Evolutionary conservation across 225 moss, liverwort and hornwort species (phyloP).

Genomic region (Lunularia cruciata): DNA sequence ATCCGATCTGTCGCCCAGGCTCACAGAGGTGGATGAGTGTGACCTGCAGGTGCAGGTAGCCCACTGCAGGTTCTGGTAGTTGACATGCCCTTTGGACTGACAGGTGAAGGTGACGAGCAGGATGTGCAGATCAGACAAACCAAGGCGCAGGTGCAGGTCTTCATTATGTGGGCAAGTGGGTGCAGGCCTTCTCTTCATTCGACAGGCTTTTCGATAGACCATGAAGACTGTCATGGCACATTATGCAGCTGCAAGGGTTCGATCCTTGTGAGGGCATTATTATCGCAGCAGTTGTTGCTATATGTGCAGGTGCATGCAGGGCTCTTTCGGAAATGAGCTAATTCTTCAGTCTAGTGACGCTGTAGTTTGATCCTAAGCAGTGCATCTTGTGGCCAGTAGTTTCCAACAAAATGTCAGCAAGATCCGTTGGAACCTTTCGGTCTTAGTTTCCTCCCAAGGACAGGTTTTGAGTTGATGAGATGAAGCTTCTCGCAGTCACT

Average conservation of each 20-base stretch:
- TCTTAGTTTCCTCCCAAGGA: not conserved
- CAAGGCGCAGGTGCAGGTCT: constrained; percentile 55
- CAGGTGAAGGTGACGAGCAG: constrained; percentile 99
- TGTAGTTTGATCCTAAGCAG: constrained; percentile 6
- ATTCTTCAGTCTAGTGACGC: constrained; percentile 12
- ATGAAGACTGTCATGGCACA: not conserved
- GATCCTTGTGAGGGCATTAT: constrained; percentile 44
- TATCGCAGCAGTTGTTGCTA: constrained; percentile 84
- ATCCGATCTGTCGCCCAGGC: constrained; percentile 68
- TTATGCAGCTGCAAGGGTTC: constrained; percentile 3
- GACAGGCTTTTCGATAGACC: constrained; percentile 1
- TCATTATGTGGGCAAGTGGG: constrained; percentile 28
- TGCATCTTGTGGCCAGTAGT: constrained; percentile 4
- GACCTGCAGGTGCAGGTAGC: constrained; percentile 99
- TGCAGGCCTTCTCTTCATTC: constrained; percentile 9
- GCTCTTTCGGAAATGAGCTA: constrained; percentile 12
- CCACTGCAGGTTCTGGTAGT: constrained; percentile 85
- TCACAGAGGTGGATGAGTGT: constrained; percentile 96
- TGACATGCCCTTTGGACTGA: constrained; percentile 99
- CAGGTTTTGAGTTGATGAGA: not conserved
- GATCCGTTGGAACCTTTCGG: not conserved
- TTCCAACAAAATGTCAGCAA: not conserved
- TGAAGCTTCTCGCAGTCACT: not conserved
- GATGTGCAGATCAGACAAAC: constrained; percentile 81
- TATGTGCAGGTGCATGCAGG: constrained; percentile 90